Conservation (phyloP, 441 rosid species). For the Geranium incanum region DNA sequence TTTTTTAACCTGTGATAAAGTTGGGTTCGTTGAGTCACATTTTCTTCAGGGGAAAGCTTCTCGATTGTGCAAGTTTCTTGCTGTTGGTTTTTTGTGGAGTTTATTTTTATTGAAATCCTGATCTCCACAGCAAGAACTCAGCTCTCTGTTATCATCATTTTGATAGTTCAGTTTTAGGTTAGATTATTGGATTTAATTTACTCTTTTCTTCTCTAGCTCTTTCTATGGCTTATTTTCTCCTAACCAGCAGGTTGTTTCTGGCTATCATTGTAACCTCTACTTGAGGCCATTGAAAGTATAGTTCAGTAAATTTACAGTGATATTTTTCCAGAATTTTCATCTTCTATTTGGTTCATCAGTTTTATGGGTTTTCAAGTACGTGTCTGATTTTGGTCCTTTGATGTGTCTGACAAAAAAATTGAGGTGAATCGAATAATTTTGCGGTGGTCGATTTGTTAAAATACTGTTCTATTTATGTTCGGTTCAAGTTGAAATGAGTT, state of each 20-base stretch:
- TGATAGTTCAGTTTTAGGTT: not conserved
- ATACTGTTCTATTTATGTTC: too few species aligned
- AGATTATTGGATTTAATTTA: not conserved
- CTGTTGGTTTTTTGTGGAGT: slow-evolving; percentile 8
- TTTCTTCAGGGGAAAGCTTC: slow-evolving; percentile 17
- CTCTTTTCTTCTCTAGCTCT: not conserved
- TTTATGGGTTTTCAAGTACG: not conserved
- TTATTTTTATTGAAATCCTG: slow-evolving; percentile 4
- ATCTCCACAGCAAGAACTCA: slow-evolving; percentile 10
- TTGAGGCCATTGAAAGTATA: slow-evolving; percentile 19
- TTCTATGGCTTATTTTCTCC: slow-evolving; percentile 10
- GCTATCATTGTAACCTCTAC: slow-evolving; percentile 17
- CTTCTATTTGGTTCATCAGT: not conserved
- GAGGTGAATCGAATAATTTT: too few species aligned
- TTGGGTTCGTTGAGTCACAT: not conserved
- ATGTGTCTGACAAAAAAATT: too few species aligned
- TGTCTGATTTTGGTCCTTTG: too few species aligned
- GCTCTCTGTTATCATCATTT: not conserved
- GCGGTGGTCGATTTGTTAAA: too few species aligned
- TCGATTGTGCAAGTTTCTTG: slow-evolving; percentile 17
- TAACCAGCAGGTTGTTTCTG: slow-evolving; percentile 5
- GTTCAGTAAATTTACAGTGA: slow-evolving; percentile 11
- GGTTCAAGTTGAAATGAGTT: too few species aligned
- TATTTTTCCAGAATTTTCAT: not conserved
- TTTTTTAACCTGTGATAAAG: slow-evolving; percentile 7